Evolutionary conservation across 192 early-diverging fungal species (phyloP).

Genomic region (Backusella parvicylindrica): DNA sequence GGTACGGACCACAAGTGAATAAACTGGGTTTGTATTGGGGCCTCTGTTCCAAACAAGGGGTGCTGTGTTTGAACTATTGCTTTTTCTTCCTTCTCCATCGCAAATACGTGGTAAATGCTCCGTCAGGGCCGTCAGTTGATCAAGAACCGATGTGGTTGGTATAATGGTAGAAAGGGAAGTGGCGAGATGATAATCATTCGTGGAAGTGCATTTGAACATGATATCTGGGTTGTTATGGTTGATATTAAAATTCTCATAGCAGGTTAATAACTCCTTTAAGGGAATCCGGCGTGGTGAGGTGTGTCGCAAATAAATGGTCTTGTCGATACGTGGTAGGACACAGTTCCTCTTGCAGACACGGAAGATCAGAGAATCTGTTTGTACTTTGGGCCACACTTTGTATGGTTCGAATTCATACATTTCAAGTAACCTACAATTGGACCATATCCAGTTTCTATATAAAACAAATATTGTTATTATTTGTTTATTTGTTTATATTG

Average conservation of each 20-base stretch:
- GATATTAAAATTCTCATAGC: constrained; percentile 35
- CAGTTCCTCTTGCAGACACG: constrained; percentile 38
- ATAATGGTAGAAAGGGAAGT: constrained; percentile 46
- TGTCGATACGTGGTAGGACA: constrained; percentile 10
- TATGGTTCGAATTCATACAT: constrained; percentile 57
- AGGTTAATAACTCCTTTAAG: constrained; percentile 34
- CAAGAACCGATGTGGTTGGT: constrained; percentile 41
- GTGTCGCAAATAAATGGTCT: constrained; percentile 43
- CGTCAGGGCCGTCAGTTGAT: constrained; percentile 33
- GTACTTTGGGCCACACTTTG: constrained; percentile 59
- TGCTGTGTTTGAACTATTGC: not conserved
- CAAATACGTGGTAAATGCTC: constrained; percentile 41
- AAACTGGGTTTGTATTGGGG: constrained; percentile 57
- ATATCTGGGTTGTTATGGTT: constrained; percentile 13
- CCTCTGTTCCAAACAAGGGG: constrained; percentile 56
- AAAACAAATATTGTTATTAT: not conserved
- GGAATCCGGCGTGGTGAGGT: constrained; percentile 34
- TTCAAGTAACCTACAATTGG: constrained; percentile 45
- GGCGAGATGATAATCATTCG: constrained; percentile 6
- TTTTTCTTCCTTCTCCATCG: constrained; percentile 19
- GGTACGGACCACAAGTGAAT: constrained; percentile 54
- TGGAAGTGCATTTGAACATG: constrained; percentile 24
- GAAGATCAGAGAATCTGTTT: constrained; percentile 59
- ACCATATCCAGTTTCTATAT: constrained; percentile 52
- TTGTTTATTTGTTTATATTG: no score